These are phyloP conservation scores for Clausena lansium DNA, from an alignment of 345 rosid genomes.

Conservation along the genomic window DNA sequence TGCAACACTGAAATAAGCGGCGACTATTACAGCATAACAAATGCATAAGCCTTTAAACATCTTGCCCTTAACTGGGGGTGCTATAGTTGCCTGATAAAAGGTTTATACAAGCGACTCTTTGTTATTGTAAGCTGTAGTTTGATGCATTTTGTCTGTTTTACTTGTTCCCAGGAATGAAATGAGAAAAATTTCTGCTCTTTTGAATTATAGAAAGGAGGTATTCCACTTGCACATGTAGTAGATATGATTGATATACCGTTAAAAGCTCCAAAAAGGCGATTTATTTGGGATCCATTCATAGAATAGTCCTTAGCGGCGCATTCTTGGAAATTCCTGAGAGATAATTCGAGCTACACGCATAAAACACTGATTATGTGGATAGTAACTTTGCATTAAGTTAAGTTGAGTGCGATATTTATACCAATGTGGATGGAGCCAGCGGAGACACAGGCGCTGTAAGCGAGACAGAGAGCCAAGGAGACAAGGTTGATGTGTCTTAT, in stretches of 20 bases:
- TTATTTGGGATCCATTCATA: slow-evolving; percentile 26
- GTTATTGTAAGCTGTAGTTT: neutral
- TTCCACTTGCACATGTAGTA: slow-evolving; percentile 52
- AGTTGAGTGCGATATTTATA: slow-evolving; percentile 9
- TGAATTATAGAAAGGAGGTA: slow-evolving; percentile 3
- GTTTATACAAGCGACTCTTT: neutral
- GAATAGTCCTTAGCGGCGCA: slow-evolving; percentile 48
- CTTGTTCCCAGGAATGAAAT: neutral
- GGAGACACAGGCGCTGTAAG: slow-evolving; percentile 39
- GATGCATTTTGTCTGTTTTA: neutral
- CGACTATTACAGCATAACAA: slow-evolving; percentile 38
- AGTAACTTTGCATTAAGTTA: neutral
- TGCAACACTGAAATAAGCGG: slow-evolving; percentile 43
- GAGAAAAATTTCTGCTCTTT: neutral
- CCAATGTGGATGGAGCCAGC: slow-evolving; percentile 47
- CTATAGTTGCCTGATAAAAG: slow-evolving; percentile 47
- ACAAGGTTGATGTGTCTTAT: slow-evolving; percentile 56
- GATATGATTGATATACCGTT: slow-evolving; percentile 51
- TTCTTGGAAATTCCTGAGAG: slow-evolving; percentile 40
- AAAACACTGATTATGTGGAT: neutral
- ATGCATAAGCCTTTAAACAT: slow-evolving; percentile 58
- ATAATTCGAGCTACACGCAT: neutral
- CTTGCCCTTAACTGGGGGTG: slow-evolving; percentile 59
- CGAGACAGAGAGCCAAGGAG: slow-evolving; percentile 44
- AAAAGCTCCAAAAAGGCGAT: slow-evolving; percentile 35